A percentile compares a stretch with the other conserved stretches of the same genome.
phyloP scores from a whole-genome alignment of 2,329 filamentous ascomycete species.

The Intubia oerlemansii region DNA sequence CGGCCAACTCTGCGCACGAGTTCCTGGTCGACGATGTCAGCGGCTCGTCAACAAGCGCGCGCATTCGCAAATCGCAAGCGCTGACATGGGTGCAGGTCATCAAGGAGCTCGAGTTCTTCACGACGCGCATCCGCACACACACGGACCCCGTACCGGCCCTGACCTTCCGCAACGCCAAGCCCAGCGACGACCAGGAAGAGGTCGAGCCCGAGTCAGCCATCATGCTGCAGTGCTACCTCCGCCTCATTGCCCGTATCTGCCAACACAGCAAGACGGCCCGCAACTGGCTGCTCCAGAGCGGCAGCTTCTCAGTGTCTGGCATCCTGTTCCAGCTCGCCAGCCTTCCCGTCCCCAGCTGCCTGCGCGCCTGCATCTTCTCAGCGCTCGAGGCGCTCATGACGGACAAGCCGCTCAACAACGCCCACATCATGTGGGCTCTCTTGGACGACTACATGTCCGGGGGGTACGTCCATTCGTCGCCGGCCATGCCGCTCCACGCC shows the following conservation, averaged over 20 bases:
- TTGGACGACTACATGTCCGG: slow-evolving; percentile 65
- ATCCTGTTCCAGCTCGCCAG: slow-evolving; percentile 62
- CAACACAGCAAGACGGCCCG: slow-evolving; percentile 52
- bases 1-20: slow-evolving; percentile 65
- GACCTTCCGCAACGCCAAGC: slow-evolving; percentile 36
- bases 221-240: slow-evolving; percentile 88
- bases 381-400: slow-evolving; percentile 56
- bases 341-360: slow-evolving; percentile 50
- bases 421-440: slow-evolving; percentile 56
- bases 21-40: slow-evolving; percentile 78
- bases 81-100: slow-evolving; percentile 90
- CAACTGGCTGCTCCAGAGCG: slow-evolving; percentile 44
- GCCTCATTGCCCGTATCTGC: slow-evolving; percentile 66
- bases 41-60: slow-evolving; percentile 32
- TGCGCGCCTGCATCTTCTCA: slow-evolving; percentile 69
- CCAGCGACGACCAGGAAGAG: slow-evolving; percentile 47
- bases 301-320: slow-evolving; percentile 43
- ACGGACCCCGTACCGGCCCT: slow-evolving; percentile 32
- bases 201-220: slow-evolving; percentile 80
- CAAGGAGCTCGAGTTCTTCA: slow-evolving; percentile 70
- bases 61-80: slow-evolving; percentile 62
- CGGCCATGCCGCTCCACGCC: slow-evolving; percentile 5
- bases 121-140: slow-evolving; percentile 55
- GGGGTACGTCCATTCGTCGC: slow-evolving; percentile 16
- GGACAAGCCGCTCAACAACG: slow-evolving; percentile 46